Base-by-base conservation (phyloP, 768 basidiomycete species). In the Boletus reticuloceps region DNA sequence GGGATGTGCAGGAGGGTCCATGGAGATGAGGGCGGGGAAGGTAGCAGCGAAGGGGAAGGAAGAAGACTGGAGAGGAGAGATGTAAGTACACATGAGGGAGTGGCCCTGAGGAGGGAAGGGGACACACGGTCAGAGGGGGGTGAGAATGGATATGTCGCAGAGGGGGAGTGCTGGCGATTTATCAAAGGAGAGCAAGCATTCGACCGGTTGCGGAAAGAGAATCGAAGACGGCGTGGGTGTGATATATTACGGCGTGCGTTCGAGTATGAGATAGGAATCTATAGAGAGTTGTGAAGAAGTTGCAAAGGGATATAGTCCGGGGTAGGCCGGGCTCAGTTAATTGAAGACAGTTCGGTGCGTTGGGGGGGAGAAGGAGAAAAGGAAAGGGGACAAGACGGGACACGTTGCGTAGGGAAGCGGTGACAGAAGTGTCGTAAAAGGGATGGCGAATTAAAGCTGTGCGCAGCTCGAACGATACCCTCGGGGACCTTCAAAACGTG, bases 31-130 rank as follows among this genome's bases (percentile, higher is more conserved):
- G 3, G 56, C 38, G 43, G 58, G 55, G 51, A 56, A 52, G 19
- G 53, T 14, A 29, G 58, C 17, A 14, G 61, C 54, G 58, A 59
- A 60, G 16, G 55, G 47, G 50, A 55, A 49, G 40, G 58, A 20
- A 36, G 43, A 47, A 5, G 61, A 44, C 59, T 66, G 63, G 46
- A 55, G 60, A 20, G 59, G 65, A 45, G 63, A 63, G 39, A 68
- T 63, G 65, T 69, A 69, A 67, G 65, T 62, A 62, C 61, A 69
- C 67, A 67, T 67, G 62, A 29, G 51, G 0, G 49, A 20, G 55
- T 19, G 55, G 49, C 55, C 40, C 52, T 58, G 68, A 67, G 56
- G 58, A 50, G 55, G 56, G 19, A 36, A 38, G 47, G 56, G 51
- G 36, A 37, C 36, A 37, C 36, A 37, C 36, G 36, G 36, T 41